These are phyloP conservation scores for Chrysoporthe austroafricana DNA, from an alignment of 2,329 filamentous ascomycete species.

Conservation along the genomic window DNA sequence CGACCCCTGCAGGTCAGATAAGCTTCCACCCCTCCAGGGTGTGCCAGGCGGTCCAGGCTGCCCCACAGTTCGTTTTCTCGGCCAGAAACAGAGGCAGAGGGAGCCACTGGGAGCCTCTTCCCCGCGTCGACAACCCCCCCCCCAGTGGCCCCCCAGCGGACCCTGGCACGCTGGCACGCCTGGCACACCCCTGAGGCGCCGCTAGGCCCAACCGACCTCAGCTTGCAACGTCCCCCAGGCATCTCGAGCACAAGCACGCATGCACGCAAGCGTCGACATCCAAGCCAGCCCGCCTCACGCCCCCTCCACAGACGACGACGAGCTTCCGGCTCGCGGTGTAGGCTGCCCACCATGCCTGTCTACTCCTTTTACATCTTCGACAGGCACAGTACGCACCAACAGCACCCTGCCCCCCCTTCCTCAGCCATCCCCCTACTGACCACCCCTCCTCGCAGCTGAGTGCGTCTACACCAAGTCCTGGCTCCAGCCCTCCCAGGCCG, in stretches of 20 bases:
- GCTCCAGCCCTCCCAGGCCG: constrained; percentile 55
- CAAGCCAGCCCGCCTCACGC: neutral
- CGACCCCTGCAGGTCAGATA: constrained; percentile 3
- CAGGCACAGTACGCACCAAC: constrained; percentile 75
- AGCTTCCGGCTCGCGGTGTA: constrained; percentile 28
- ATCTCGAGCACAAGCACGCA: neutral
- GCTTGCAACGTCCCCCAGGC: neutral
- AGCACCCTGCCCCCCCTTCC: neutral
- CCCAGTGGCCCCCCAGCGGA: neutral
- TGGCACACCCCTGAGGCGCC: neutral
- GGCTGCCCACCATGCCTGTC: constrained; percentile 72
- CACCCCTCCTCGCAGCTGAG: constrained; percentile 69
- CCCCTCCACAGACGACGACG: constrained; percentile 5
- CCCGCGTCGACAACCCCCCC: neutral
- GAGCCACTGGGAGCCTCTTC: neutral
- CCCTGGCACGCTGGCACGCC: neutral
- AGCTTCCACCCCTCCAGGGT: constrained; percentile 1
- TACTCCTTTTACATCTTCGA: constrained; percentile 99
- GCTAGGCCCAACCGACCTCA: neutral
- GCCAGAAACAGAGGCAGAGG: constrained; percentile 7
- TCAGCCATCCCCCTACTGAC: constrained; percentile 22
- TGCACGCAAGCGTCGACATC: neutral
- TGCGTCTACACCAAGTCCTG: constrained; percentile 95
- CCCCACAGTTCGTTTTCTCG: neutral
- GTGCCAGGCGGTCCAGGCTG: neutral